These are phyloP conservation scores for Toxoplasma gondii DNA, from an alignment of 169 alveolate species.

Conservation along the genomic window DNA sequence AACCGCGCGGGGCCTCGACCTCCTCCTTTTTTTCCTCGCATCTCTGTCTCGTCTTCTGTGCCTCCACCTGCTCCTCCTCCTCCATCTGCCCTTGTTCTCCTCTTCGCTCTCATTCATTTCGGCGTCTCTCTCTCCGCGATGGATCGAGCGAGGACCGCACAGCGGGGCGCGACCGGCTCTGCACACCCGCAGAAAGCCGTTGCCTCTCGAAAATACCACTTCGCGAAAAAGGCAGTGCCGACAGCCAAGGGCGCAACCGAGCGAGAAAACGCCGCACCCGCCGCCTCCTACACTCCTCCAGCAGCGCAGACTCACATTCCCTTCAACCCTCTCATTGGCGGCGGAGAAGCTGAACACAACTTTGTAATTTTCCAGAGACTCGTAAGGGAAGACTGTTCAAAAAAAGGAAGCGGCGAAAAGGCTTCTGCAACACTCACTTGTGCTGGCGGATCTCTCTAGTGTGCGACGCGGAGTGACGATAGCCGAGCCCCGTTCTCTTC, in stretches of 20 bases:
- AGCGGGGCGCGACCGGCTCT: no score
- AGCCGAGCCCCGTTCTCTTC: no score
- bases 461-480: no score
- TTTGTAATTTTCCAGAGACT: not conserved
- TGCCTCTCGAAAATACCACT: not conserved
- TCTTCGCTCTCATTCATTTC: not conserved
- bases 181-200: no score
- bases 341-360: conserved; percentile 22
- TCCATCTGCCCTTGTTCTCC: no score
- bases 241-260: not conserved
- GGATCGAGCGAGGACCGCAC: not conserved
- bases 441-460: no score
- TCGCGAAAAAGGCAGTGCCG: not conserved
- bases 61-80: no score
- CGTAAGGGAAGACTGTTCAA: not conserved
- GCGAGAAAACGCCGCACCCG: not conserved
- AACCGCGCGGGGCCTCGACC: no score
- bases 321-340: not conserved
- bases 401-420: no score
- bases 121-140: not conserved
- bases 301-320: not conserved
- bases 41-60: no score
- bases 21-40: no score
- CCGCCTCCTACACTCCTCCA: not conserved
- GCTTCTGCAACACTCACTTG: no score